Evolutionary conservation across 2,329 filamentous ascomycete genomes (phyloP).

Genomic region (Lachnum nothofagi): DNA sequence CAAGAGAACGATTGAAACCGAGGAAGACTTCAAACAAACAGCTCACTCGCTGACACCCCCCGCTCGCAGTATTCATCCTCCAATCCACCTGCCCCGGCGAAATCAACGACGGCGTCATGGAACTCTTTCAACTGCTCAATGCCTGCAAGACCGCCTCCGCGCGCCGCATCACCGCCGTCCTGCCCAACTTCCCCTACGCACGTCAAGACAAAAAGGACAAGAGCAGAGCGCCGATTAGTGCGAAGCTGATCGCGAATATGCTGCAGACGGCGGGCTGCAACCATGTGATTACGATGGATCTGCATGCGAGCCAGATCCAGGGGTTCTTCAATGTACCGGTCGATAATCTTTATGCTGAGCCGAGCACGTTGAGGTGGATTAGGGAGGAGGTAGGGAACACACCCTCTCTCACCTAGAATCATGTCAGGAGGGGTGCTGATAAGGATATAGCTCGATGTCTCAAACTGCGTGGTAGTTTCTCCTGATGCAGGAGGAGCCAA

Average conservation of each 20-base stretch:
- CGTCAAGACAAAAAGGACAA: slow-evolving; percentile 98
- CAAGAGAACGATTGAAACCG: neutral
- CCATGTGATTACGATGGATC: slow-evolving; percentile 92
- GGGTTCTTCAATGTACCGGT: slow-evolving; percentile 85
- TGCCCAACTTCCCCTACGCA: slow-evolving; percentile 94
- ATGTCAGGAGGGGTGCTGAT: slow-evolving; percentile 69
- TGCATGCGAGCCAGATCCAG: slow-evolving; percentile 89
- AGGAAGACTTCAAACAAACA: neutral
- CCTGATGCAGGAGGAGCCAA: slow-evolving; percentile 94
- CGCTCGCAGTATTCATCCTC: slow-evolving; percentile 75
- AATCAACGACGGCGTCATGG: slow-evolving; percentile 98
- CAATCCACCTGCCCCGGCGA: slow-evolving; percentile 93
- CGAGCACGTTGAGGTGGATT: slow-evolving; percentile 87
- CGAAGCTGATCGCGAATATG: slow-evolving; percentile 96
- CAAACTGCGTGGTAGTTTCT: slow-evolving; percentile 75
- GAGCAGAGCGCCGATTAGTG: slow-evolving; percentile 91
- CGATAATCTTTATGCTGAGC: slow-evolving; percentile 85
- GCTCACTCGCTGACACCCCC: slow-evolving; percentile 1
- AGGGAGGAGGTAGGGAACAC: slow-evolving; percentile 83
- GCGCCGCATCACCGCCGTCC: slow-evolving; percentile 87
- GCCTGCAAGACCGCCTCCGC: slow-evolving; percentile 83
- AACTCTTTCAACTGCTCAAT: slow-evolving; percentile 96
- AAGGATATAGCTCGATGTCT: too few species aligned
- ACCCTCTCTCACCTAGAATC: too few species aligned
- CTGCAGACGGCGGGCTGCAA: slow-evolving; percentile 89